Evolutionary conservation across 495 filamentous ascomycete species (phyloP).

Genomic region (Talaromyces borbonicus): DNA sequence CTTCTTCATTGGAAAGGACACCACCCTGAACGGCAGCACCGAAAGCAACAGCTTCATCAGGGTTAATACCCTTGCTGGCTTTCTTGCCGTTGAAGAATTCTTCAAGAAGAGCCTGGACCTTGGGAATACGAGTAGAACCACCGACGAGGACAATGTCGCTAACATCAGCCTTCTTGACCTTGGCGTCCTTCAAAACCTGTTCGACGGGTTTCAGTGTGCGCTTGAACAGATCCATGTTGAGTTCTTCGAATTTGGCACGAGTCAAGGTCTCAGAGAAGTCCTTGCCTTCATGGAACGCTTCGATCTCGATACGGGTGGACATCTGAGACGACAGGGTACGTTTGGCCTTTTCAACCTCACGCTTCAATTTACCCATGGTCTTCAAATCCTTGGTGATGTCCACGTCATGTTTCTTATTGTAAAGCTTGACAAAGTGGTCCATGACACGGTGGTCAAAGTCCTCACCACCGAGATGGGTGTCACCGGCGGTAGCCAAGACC

Average conservation of each 20-base stretch:
- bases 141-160: slow-evolving; percentile 87
- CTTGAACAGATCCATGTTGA: slow-evolving; percentile 98
- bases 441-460: slow-evolving; percentile 99
- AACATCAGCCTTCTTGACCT: slow-evolving; percentile 78
- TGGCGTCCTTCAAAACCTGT: slow-evolving; percentile 89
- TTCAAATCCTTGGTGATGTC: slow-evolving; percentile 92
- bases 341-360: slow-evolving; percentile 99
- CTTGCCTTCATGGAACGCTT: slow-evolving; percentile 91
- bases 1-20: slow-evolving; percentile 82
- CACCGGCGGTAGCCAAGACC: slow-evolving; percentile 95
- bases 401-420: slow-evolving; percentile 96
- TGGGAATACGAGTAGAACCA: slow-evolving; percentile 94
- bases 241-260: slow-evolving; percentile 97
- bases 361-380: slow-evolving; percentile 99
- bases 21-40: slow-evolving; percentile 96
- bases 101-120: slow-evolving; percentile 88
- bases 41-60: slow-evolving; percentile 95
- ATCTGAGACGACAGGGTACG: slow-evolving; percentile 97
- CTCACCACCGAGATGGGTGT: slow-evolving; percentile 98
- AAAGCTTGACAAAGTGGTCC: slow-evolving; percentile 93
- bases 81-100: slow-evolving; percentile 94
- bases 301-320: slow-evolving; percentile 96
- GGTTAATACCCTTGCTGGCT: slow-evolving; percentile 97
- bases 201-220: slow-evolving; percentile 98
- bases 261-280: slow-evolving; percentile 98